Percentiles rank a stretch among this genome's conserved stretches.
phyloP scores from a whole-genome alignment of 495 filamentous ascomycete species.

The Cercophora samala region DNA sequence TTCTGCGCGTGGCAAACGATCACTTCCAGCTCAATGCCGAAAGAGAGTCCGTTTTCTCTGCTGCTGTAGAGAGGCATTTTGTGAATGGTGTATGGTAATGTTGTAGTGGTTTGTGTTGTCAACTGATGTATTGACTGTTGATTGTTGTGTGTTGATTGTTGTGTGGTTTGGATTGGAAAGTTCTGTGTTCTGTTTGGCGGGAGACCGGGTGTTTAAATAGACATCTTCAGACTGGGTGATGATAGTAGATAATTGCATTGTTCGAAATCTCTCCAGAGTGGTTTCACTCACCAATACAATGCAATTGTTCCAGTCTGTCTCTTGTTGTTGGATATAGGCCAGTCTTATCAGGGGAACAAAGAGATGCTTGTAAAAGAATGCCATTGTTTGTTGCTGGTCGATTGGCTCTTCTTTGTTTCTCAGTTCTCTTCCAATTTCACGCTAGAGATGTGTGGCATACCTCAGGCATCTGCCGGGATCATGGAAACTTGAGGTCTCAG shows the following conservation, averaged over 20 bases:
- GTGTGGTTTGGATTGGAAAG: background rate
- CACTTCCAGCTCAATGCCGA: conserved; percentile 27
- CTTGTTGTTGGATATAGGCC: no score
- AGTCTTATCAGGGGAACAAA: no score
- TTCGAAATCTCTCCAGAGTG: background rate
- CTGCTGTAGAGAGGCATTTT: background rate
- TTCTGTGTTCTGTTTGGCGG: no score
- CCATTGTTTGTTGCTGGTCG: no score
- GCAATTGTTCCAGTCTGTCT: background rate
- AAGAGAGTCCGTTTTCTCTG: conserved; percentile 17
- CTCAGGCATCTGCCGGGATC: no score
- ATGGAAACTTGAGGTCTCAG: no score
- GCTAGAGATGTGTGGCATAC: no score
- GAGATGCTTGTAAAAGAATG: no score
- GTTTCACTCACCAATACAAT: background rate
- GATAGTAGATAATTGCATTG: background rate
- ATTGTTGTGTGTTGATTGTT: background rate
- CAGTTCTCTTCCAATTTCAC: no score
- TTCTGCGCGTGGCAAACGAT: conserved; percentile 15
- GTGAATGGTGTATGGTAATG: background rate
- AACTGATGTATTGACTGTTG: background rate
- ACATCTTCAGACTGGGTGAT: background rate
- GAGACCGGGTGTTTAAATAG: background rate
- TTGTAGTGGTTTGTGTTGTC: background rate
- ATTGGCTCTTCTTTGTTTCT: no score